These are phyloP conservation scores for Solanum sejunctum DNA, from an alignment of 257 asterid species.

Conservation along the genomic window DNA sequence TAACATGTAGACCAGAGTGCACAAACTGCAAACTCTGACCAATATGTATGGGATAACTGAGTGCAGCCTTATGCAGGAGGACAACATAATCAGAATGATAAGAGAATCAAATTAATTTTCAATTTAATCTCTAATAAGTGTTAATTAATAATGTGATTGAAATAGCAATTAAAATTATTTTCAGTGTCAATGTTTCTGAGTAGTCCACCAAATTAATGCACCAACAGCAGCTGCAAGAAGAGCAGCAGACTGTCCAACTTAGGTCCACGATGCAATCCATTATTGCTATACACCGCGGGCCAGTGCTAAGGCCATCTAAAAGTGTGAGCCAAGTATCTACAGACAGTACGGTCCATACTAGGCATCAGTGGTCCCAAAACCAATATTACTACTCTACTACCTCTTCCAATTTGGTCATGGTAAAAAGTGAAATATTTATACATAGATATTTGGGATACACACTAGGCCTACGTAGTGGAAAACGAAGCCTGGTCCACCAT, in stretches of 20 bases:
- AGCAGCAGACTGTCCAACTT: background rate
- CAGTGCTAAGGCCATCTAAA: background rate
- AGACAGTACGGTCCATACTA: background rate
- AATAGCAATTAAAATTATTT: background rate
- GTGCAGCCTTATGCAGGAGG: background rate
- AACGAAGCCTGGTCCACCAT: background rate
- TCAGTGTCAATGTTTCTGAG: background rate
- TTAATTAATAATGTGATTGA: background rate
- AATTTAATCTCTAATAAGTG: background rate
- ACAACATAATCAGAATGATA: background rate
- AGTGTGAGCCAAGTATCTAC: background rate
- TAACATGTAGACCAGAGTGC: background rate
- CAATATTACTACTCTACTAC: background rate
- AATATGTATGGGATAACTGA: background rate
- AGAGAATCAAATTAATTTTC: background rate
- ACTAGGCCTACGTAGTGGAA: background rate
- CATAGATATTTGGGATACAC: background rate
- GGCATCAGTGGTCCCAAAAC: background rate
- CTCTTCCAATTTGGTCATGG: background rate
- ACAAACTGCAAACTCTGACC: background rate
- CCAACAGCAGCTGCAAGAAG: background rate
- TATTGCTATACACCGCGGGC: conserved; percentile 6
- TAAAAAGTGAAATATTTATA: background rate
- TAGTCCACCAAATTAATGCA: background rate
- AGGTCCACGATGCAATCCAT: conserved; percentile 13